Conservation (phyloP, 2,329 filamentous ascomycete species). For the Pezizomycotina sp. region DNA sequence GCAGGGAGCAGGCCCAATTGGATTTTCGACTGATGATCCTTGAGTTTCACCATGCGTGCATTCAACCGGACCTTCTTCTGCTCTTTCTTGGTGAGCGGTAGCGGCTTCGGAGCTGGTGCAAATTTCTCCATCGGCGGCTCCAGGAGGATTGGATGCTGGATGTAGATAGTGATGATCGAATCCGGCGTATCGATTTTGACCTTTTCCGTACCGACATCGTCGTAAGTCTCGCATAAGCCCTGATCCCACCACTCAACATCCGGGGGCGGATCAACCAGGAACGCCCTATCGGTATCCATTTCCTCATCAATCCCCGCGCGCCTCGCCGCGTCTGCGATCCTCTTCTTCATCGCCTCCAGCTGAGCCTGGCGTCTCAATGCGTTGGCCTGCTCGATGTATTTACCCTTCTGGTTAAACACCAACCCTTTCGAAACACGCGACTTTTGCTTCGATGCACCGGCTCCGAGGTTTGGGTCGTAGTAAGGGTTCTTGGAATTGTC, state of each 20-base stretch:
- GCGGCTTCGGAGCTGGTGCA: constrained; percentile 61
- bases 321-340: constrained; percentile 70
- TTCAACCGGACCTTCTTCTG: constrained; percentile 81
- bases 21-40: constrained; percentile 94
- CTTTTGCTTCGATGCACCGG: constrained; percentile 42
- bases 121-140: constrained; percentile 84
- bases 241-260: constrained; percentile 98
- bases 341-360: constrained; percentile 85
- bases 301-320: constrained; percentile 92
- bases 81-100: constrained; percentile 83
- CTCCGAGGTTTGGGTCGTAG: constrained; percentile 52
- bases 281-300: constrained; percentile 73
- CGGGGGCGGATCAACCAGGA: constrained; percentile 66
- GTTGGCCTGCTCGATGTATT: constrained; percentile 89
- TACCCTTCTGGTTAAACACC: constrained; percentile 86
- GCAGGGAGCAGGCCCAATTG: constrained; percentile 76
- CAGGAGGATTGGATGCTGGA: constrained; percentile 82
- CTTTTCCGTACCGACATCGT: constrained; percentile 47
- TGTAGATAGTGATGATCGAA: constrained; percentile 72
- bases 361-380: constrained; percentile 73
- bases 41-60: constrained; percentile 77
- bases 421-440: constrained; percentile 57
- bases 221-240: constrained; percentile 64
- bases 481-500: constrained; percentile 54
- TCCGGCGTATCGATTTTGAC: constrained; percentile 65